Conservation (phyloP, 163 green algal species). For the Chlamydomonas reinhardtii region DNA sequence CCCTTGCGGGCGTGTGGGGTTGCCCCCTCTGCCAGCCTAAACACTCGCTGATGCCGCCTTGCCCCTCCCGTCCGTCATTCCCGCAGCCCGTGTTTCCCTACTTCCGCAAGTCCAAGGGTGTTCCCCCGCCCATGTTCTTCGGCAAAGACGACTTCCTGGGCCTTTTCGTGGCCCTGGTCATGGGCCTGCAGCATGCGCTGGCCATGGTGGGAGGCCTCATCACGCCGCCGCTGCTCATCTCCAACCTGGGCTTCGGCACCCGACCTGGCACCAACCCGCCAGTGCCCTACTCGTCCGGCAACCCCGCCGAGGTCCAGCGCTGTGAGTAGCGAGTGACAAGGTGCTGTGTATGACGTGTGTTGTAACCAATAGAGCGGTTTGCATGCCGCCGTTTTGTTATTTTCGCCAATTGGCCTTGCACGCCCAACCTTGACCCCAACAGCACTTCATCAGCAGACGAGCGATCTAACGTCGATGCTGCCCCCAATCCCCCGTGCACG, state of each 20-base stretch:
- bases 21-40: too few relatives aligned
- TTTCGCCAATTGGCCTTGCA: too few relatives aligned
- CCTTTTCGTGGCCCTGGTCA: constrained; percentile 70
- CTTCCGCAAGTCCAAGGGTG: constrained; percentile 7
- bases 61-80: too few relatives aligned
- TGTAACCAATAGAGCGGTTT: too few relatives aligned
- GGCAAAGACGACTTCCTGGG: constrained; percentile 45
- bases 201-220: constrained; percentile 84
- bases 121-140: constrained; percentile 47
- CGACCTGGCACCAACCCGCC: neutral
- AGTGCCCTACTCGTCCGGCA: neutral
- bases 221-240: constrained; percentile 72
- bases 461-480: too few relatives aligned
- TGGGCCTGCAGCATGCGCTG: constrained; percentile 85
- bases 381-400: too few relatives aligned
- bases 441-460: too few relatives aligned
- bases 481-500: too few relatives aligned
- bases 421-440: too few relatives aligned
- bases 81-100: constrained; percentile 21
- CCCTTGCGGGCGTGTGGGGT: too few relatives aligned
- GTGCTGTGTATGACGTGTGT: too few relatives aligned
- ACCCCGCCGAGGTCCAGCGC: constrained; percentile 20
- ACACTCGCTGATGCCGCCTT: too few relatives aligned
- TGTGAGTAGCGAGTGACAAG: neutral
- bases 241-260: constrained; percentile 1